phyloP scores from a whole-genome alignment of 768 basidiomycete genomes.

The Mycena kentingensis region DNA sequence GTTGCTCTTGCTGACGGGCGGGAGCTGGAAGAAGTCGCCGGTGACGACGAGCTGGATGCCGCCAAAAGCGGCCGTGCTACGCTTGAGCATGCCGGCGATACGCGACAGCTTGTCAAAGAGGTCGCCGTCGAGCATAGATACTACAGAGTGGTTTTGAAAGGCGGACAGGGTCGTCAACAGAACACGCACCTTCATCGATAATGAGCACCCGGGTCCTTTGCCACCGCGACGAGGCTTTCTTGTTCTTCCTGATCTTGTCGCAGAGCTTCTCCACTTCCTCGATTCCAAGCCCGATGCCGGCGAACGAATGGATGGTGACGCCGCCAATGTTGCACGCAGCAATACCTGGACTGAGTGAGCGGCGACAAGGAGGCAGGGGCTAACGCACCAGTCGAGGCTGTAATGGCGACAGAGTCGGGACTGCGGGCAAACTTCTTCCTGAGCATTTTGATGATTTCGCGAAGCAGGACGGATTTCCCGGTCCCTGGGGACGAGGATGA shows the following conservation, averaged over 20 bases:
- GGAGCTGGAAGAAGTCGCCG: conserved; percentile 98
- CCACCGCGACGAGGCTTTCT: conserved; percentile 83
- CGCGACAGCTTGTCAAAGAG: conserved; percentile 87
- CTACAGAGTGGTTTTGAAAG: conserved; percentile 42
- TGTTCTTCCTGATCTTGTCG: conserved; percentile 74
- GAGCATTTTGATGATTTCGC: conserved; percentile 84
- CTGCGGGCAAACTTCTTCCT: conserved; percentile 53
- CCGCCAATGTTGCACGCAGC: conserved; percentile 98
- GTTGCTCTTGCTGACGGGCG: conserved; percentile 76
- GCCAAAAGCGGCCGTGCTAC: conserved; percentile 76
- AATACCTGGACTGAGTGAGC: conserved; percentile 55
- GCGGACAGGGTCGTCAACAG: background rate
- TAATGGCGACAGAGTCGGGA: conserved; percentile 83
- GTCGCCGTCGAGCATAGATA: conserved; percentile 96
- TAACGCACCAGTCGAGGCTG: conserved; percentile 83
- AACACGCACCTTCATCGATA: conserved; percentile 70
- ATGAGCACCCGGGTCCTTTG: conserved; percentile 79
- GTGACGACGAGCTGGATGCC: conserved; percentile 96
- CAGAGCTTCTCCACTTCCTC: conserved; percentile 65
- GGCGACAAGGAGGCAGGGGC: background rate
- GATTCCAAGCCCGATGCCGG: conserved; percentile 86
- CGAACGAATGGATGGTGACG: conserved; percentile 91
- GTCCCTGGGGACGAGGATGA: conserved; percentile 60
- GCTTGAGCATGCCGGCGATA: conserved; percentile 68
- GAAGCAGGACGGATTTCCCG: conserved; percentile 92